Evolutionary conservation across 1,284 basidiomycete species (phyloP).

Genomic region (Leccinum ponderosum): DNA sequence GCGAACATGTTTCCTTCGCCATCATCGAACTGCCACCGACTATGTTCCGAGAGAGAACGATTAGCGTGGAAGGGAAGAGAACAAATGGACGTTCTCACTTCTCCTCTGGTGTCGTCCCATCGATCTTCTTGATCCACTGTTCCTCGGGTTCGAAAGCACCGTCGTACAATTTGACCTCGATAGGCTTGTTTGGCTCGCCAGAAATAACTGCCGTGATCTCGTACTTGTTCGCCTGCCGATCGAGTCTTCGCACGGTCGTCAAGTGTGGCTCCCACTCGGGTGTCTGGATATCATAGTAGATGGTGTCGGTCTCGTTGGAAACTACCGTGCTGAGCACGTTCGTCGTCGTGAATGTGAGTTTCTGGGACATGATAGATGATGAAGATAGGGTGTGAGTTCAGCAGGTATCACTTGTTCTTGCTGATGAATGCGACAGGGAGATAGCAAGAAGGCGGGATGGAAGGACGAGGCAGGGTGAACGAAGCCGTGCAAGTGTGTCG

Average conservation of each 20-base stretch:
- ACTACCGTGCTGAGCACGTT: slow-evolving; percentile 40
- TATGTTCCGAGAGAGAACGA: slow-evolving; percentile 6
- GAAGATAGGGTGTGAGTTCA: not conserved
- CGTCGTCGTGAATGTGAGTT: slow-evolving; percentile 41
- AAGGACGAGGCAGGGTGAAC: not conserved
- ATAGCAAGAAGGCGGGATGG: not conserved
- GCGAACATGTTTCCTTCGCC: slow-evolving; percentile 23
- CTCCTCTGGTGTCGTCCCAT: slow-evolving; percentile 14
- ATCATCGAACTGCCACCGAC: slow-evolving; percentile 28
- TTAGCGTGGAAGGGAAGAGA: not conserved
- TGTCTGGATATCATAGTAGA: slow-evolving; percentile 45
- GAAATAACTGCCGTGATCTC: slow-evolving; percentile 37
- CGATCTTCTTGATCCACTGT: slow-evolving; percentile 21
- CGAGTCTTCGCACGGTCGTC: slow-evolving; percentile 39
- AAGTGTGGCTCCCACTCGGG: slow-evolving; percentile 40
- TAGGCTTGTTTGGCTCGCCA: slow-evolving; percentile 32
- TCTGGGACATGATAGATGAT: slow-evolving; percentile 27
- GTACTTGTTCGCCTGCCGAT: slow-evolving; percentile 31
- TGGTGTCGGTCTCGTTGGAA: slow-evolving; percentile 39
- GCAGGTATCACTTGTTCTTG: not conserved
- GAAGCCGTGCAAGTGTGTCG: not conserved
- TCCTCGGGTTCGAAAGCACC: slow-evolving; percentile 9
- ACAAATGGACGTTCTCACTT: slow-evolving; percentile 11
- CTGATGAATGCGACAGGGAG: not conserved
- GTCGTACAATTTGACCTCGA: slow-evolving; percentile 18